Conservation (phyloP, 306 rosid species). For the Neltuma alba region DNA sequence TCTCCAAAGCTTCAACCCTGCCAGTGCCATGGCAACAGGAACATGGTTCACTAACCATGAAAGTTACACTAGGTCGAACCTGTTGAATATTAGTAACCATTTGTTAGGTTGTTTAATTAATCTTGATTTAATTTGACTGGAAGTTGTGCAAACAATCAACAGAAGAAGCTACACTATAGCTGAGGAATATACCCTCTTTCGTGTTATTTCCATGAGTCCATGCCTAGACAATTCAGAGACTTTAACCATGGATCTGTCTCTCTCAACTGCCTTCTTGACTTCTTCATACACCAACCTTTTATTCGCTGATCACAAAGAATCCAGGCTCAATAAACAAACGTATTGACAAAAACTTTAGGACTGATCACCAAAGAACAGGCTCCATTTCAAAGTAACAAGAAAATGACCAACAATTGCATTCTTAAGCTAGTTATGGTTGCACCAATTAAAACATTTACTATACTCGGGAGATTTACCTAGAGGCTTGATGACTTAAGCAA, state of each 20-base stretch:
- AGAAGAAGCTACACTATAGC: constrained; percentile 25
- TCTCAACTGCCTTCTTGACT: constrained; percentile 90
- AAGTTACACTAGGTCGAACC: constrained; percentile 98
- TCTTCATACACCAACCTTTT: constrained; percentile 96
- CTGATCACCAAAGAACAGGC: constrained; percentile 14
- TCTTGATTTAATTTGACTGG: constrained; percentile 16
- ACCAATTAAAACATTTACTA: constrained; percentile 12
- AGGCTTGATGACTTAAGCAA: constrained; percentile 16
- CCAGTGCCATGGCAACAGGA: constrained; percentile 93
- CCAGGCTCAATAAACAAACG: constrained; percentile 31
- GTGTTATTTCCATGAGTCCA: constrained; percentile 98
- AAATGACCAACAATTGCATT: not conserved
- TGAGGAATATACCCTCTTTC: constrained; percentile 80
- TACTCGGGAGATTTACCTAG: constrained; percentile 6
- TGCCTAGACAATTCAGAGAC: constrained; percentile 93
- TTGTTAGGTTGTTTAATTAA: constrained; percentile 16
- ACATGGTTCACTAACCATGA: constrained; percentile 98
- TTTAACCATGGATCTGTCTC: constrained; percentile 87
- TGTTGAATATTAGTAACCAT: constrained; percentile 47
- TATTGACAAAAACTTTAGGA: constrained; percentile 23
- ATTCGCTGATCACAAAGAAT: constrained; percentile 63
- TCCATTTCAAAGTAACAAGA: not conserved
- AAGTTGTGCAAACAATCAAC: constrained; percentile 28
- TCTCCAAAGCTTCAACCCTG: constrained; percentile 96
- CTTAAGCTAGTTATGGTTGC: not conserved